These are phyloP conservation scores for Plicaturopsis crispa DNA, from an alignment of 768 basidiomycete genomes.

Conservation along the genomic window DNA sequence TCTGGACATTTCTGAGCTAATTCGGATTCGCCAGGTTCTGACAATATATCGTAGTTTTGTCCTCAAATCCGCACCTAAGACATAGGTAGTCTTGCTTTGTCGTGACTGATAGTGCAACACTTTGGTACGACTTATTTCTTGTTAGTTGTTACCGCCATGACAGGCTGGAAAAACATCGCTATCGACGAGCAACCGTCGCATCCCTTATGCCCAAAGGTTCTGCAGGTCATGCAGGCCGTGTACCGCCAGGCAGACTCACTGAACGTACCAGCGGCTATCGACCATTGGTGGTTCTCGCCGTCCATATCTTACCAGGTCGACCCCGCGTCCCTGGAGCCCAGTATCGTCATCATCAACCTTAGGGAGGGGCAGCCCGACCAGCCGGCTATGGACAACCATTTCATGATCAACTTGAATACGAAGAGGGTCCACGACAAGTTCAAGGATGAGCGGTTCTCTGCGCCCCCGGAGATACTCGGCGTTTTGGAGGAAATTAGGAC, in stretches of 20 bases:
- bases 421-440: constrained; percentile 5
- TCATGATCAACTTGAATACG: constrained; percentile 5
- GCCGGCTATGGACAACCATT: constrained; percentile 2
- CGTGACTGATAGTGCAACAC: too few relatives aligned
- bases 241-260: not conserved
- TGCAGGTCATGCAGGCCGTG: constrained; percentile 5
- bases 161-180: not conserved
- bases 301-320: constrained; percentile 4
- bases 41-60: too few relatives aligned
- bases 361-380: constrained; percentile 2
- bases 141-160: not conserved
- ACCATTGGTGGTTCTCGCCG: constrained; percentile 1
- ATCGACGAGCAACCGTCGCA: not conserved
- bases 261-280: not conserved
- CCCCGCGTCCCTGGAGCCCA: constrained; percentile 1
- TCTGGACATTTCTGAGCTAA: too few relatives aligned
- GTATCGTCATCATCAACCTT: constrained; percentile 4
- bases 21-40: too few relatives aligned
- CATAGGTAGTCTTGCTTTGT: too few relatives aligned
- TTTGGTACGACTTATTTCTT: too few relatives aligned
- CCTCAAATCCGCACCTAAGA: too few relatives aligned
- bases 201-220: not conserved
- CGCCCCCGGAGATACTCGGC: not conserved
- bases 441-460: not conserved
- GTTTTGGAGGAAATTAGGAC: not conserved